Percentiles rank a stretch among this genome's conserved stretches.
These are phyloP conservation scores for Incumbomyces delicatus DNA, from an alignment of 2,329 filamentous ascomycete genomes.

Conservation along the genomic window DNA sequence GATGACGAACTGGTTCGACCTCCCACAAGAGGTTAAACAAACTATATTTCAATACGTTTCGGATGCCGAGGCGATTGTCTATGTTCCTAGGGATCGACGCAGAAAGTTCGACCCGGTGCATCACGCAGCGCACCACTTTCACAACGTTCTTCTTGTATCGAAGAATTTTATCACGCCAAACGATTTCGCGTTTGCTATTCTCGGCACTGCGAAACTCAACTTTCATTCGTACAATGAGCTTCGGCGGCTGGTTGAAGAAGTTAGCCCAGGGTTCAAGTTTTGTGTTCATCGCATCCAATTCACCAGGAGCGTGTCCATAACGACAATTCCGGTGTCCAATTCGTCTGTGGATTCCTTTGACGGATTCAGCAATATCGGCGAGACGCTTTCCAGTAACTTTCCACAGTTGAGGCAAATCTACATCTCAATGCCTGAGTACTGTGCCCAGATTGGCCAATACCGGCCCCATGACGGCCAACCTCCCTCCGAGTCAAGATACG, in stretches of 20 bases:
- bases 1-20: conserved; percentile 5
- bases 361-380: not conserved
- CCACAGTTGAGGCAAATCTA: not conserved
- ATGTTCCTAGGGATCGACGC: not conserved
- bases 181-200: not conserved
- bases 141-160: not conserved
- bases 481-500: not conserved
- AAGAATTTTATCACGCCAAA: not conserved
- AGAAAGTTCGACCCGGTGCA: not conserved
- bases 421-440: not conserved
- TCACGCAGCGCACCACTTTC: not conserved
- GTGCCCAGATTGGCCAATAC: not conserved
- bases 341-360: not conserved
- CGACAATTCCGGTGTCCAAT: not conserved
- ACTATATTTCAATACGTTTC: conserved; percentile 1
- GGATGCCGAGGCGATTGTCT: not conserved
- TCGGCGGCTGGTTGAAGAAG: not conserved
- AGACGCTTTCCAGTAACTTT: not conserved
- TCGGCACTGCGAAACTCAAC: not conserved
- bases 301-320: not conserved
- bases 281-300: not conserved
- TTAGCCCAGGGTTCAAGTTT: not conserved
- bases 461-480: too few relatives aligned
- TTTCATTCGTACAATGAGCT: not conserved
- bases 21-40: conserved; percentile 2